Evolutionary conservation across 345 rosid genomes (phyloP).

Genomic region (Eucalyptus shirleyi): DNA sequence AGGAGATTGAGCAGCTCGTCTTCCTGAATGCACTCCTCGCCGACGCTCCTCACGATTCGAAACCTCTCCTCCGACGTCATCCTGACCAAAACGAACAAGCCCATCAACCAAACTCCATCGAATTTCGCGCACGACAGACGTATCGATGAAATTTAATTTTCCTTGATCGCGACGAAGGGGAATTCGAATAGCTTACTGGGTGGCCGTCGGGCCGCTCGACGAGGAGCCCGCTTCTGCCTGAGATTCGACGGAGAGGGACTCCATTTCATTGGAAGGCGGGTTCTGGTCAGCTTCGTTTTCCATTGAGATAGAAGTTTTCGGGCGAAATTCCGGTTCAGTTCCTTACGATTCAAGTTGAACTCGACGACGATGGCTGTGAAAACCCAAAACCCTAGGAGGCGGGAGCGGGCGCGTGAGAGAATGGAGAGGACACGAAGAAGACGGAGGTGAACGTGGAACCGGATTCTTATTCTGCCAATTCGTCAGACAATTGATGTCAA

Average conservation of each 20-base stretch:
- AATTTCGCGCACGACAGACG: not conserved
- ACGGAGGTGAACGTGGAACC: not conserved
- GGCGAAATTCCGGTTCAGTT: too few species aligned
- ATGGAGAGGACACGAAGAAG: not conserved
- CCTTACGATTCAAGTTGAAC: not conserved
- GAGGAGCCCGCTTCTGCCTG: not conserved
- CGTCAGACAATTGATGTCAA: not conserved
- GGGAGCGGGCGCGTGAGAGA: not conserved
- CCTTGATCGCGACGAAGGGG: not conserved
- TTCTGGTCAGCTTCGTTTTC: not conserved
- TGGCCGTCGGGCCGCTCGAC: slow-evolving; percentile 1
- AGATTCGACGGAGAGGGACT: not conserved
- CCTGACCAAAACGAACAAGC: slow-evolving; percentile 9
- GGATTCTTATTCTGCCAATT: too few species aligned
- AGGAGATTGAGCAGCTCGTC: slow-evolving; percentile 67
- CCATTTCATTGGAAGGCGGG: not conserved
- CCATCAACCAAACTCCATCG: not conserved
- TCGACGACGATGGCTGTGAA: too few species aligned
- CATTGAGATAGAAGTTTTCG: not conserved
- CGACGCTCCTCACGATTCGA: slow-evolving; percentile 54
- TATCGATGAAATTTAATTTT: too few species aligned
- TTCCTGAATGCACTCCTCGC: slow-evolving; percentile 79
- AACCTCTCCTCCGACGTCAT: slow-evolving; percentile 53
- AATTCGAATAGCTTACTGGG: slow-evolving; percentile 6
- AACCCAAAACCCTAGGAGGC: not conserved